Evolutionary conservation across 345 rosid species (phyloP).

Genomic region (Pistacia integerrima): DNA sequence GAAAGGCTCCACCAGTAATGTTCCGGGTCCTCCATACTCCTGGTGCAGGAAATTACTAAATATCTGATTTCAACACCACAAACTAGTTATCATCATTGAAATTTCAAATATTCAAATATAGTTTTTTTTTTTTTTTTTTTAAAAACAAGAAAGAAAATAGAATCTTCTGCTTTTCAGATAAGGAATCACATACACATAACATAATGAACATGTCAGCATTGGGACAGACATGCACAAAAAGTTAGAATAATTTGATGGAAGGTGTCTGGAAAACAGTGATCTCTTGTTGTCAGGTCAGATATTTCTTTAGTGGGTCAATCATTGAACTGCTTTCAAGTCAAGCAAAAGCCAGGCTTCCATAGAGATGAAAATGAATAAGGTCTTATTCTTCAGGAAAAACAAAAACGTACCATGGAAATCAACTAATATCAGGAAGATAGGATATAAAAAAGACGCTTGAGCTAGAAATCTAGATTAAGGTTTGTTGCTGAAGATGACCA

Average conservation of each 20-base stretch:
- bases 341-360: constrained; percentile 22
- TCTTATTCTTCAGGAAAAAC: constrained; percentile 5
- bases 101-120: neutral
- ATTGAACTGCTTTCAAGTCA: constrained; percentile 36
- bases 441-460: constrained; percentile 8
- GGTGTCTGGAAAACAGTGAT: constrained; percentile 27
- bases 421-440: neutral
- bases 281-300: constrained; percentile 32
- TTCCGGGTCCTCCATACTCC: constrained; percentile 52
- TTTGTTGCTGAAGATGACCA: neutral
- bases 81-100: constrained; percentile 8
- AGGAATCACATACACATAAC: constrained; percentile 11
- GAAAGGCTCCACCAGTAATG: constrained; percentile 50
- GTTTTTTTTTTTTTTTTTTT: too few relatives aligned
- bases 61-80: constrained; percentile 32
- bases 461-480: constrained; percentile 12
- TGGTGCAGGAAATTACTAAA: constrained; percentile 42
- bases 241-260: constrained; percentile 31
- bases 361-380: constrained; percentile 3
- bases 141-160: neutral
- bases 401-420: neutral
- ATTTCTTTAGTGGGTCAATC: constrained; percentile 36
- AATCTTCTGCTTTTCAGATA: constrained; percentile 4
- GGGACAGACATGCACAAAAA: constrained; percentile 40
- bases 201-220: constrained; percentile 18